These are phyloP conservation scores for Tylopilus felleus DNA, from an alignment of 768 basidiomycete genomes.

Conservation along the genomic window DNA sequence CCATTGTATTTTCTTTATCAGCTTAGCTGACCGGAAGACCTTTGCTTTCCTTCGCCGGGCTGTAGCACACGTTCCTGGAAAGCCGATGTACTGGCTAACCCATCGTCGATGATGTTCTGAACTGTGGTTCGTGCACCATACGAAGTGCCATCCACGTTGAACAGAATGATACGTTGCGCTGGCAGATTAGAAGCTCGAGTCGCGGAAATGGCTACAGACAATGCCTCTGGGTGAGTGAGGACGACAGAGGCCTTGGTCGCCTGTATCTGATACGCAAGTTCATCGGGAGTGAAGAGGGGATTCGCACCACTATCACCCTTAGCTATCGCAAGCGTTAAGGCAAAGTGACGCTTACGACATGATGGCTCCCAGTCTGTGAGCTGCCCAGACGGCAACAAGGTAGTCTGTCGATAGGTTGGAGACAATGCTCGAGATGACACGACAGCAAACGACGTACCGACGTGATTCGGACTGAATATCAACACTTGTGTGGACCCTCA, in stretches of 20 bases:
- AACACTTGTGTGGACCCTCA: constrained; percentile 42
- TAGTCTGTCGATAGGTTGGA: constrained; percentile 39
- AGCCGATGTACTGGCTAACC: constrained; percentile 35
- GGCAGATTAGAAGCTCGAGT: constrained; percentile 40
- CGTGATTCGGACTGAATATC: constrained; percentile 63
- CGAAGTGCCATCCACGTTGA: constrained; percentile 27
- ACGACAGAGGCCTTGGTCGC: constrained; percentile 46
- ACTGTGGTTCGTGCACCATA: constrained; percentile 34
- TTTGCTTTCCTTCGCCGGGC: constrained; percentile 63
- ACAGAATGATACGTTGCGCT: constrained; percentile 42
- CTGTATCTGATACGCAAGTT: constrained; percentile 55
- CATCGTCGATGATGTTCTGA: constrained; percentile 46
- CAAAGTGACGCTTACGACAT: constrained; percentile 45
- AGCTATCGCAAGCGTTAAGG: neutral
- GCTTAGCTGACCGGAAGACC: too few relatives aligned
- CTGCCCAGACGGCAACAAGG: constrained; percentile 53
- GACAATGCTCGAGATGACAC: neutral
- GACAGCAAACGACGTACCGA: constrained; percentile 40
- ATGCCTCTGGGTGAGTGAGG: constrained; percentile 44
- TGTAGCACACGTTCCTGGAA: constrained; percentile 51
- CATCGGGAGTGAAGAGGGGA: constrained; percentile 54
- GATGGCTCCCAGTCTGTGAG: constrained; percentile 53
- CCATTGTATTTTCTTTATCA: too few relatives aligned
- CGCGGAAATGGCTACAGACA: constrained; percentile 44
- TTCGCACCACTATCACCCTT: constrained; percentile 51